phyloP scores from a whole-genome alignment of 371 early-diverging fungal genomes.

The Mortierella sp. region DNA sequence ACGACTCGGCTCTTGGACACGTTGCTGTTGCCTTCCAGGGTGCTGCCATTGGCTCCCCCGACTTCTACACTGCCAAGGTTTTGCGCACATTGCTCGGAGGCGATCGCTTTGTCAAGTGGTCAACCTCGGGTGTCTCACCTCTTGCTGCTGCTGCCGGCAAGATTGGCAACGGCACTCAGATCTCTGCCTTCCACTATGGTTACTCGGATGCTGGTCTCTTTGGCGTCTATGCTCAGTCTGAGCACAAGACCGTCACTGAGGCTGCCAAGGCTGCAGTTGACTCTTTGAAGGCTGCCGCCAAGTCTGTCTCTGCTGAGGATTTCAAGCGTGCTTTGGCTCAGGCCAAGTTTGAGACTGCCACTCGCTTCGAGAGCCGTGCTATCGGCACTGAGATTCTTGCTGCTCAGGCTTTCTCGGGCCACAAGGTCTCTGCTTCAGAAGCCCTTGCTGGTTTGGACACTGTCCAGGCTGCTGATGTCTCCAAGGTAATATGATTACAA shows the following conservation, averaged over 20 bases:
- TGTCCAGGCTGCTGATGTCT: slow-evolving; percentile 72
- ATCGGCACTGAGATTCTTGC: slow-evolving; percentile 54
- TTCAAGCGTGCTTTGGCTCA: slow-evolving; percentile 86
- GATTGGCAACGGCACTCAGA: slow-evolving; percentile 61
- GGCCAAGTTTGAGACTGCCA: slow-evolving; percentile 83
- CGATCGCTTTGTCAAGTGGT: slow-evolving; percentile 79
- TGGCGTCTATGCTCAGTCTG: slow-evolving; percentile 82
- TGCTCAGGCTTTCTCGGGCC: slow-evolving; percentile 60
- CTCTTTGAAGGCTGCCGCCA: slow-evolving; percentile 74
- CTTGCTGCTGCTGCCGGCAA: slow-evolving; percentile 76
- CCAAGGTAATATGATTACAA: slow-evolving; percentile 60
- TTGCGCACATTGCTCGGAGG: slow-evolving; percentile 87
- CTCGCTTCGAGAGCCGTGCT: slow-evolving; percentile 69
- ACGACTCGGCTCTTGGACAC: slow-evolving; percentile 58
- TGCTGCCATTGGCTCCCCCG: slow-evolving; percentile 72
- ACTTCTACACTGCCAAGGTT: slow-evolving; percentile 80
- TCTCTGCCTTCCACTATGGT: slow-evolving; percentile 84
- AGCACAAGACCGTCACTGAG: slow-evolving; percentile 65
- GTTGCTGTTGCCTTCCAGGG: slow-evolving; percentile 87
- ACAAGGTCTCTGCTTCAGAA: slow-evolving; percentile 60
- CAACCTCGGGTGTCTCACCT: slow-evolving; percentile 72
- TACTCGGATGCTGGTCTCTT: slow-evolving; percentile 96
- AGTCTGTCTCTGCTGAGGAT: slow-evolving; percentile 69
- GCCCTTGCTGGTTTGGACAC: slow-evolving; percentile 66
- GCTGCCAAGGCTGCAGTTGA: slow-evolving; percentile 77